A percentile compares a stretch with the other conserved stretches of the same genome.
Conservation (phyloP, 768 basidiomycete genomes). For the Pholiota microspora region DNA sequence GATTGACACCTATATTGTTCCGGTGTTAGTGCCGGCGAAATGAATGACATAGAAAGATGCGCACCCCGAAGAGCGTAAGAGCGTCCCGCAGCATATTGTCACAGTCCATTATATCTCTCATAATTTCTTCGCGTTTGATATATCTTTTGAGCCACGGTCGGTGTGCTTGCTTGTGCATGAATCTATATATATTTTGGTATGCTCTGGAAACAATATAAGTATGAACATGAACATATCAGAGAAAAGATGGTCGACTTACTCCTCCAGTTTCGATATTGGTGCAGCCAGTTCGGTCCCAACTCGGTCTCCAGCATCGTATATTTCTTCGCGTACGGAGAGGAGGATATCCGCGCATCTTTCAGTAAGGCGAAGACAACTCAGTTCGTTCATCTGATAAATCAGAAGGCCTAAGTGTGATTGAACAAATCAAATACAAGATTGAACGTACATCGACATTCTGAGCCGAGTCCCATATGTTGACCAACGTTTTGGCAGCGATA, state of each 20-base stretch:
- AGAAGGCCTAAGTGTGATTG: neutral
- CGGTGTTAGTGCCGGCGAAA: neutral
- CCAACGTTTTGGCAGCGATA: conserved; percentile 47
- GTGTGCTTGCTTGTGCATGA: conserved; percentile 58
- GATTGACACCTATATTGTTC: conserved; percentile 28
- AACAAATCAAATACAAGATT: neutral
- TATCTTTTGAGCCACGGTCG: conserved; percentile 79
- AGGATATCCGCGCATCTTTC: conserved; percentile 72
- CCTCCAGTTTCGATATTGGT: conserved; percentile 51
- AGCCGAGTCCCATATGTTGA: conserved; percentile 65
- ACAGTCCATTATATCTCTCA: conserved; percentile 48
- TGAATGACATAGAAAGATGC: conserved; percentile 10
- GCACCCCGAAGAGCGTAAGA: conserved; percentile 53
- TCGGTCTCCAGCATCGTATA: conserved; percentile 53
- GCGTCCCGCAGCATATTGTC: conserved; percentile 57
- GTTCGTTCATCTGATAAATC: conserved; percentile 74
- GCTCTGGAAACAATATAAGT: conserved; percentile 25
- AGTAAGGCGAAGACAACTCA: conserved; percentile 67
- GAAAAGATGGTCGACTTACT: conserved; percentile 30
- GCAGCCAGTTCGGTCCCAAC: conserved; percentile 46
- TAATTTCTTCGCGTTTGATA: conserved; percentile 69
- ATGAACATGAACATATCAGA: neutral
- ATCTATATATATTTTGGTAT: conserved; percentile 41
- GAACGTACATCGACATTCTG: conserved; percentile 58
- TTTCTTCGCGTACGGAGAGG: conserved; percentile 59